Percentiles rank a stretch among this genome's conserved stretches.
Evolutionary conservation across 2,329 filamentous ascomycete species (phyloP).

Genomic region (Diaporthe longicolla): DNA sequence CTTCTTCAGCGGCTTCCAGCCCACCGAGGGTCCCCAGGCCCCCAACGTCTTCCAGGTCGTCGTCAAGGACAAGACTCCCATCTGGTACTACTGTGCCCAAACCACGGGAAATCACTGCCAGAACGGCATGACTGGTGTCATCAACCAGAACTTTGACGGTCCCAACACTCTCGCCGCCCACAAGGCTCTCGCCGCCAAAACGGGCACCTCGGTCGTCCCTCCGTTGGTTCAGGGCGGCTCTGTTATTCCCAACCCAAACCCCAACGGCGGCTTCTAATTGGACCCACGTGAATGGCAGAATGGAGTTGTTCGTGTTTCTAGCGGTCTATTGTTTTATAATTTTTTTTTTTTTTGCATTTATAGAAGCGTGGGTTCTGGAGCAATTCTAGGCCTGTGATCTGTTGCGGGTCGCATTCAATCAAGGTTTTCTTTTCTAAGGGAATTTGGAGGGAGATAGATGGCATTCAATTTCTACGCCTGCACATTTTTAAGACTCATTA

Average conservation of each 20-base stretch:
- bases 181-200: constrained; percentile 53
- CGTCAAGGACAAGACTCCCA: constrained; percentile 57
- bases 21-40: constrained; percentile 53
- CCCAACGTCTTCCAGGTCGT: constrained; percentile 60
- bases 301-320: background rate
- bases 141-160: constrained; percentile 63
- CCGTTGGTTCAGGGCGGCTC: constrained; percentile 53
- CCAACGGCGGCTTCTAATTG: constrained; percentile 54
- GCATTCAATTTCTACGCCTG: background rate
- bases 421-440: background rate
- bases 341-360: background rate
- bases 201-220: constrained; percentile 51
- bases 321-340: too few relatives aligned
- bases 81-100: constrained; percentile 63
- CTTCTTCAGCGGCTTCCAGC: constrained; percentile 64
- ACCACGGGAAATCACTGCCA: constrained; percentile 61
- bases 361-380: background rate
- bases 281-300: background rate
- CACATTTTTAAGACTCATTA: background rate
- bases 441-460: background rate
- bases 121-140: constrained; percentile 63
- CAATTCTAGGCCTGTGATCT: background rate
- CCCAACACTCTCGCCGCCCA: constrained; percentile 56
- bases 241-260: constrained; percentile 59
- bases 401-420: background rate